These are phyloP conservation scores for Debaryomyces coudertii DNA, from an alignment of 1,139 yeast species.

Conservation along the genomic window DNA sequence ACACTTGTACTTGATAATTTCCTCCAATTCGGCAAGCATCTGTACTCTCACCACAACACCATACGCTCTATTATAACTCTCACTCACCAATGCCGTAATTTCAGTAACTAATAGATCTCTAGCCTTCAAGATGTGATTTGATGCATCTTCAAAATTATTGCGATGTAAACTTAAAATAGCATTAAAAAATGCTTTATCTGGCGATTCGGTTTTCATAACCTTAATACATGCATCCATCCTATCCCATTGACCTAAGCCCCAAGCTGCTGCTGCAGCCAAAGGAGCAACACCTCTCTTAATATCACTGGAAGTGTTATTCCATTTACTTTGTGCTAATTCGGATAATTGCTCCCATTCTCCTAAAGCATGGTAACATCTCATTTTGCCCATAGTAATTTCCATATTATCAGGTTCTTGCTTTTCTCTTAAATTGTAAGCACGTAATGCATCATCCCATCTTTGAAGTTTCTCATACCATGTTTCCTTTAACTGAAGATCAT, in stretches of 20 bases:
- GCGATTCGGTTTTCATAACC: slow-evolving; percentile 90
- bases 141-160: slow-evolving; percentile 82
- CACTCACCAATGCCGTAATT: slow-evolving; percentile 91
- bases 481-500: slow-evolving; percentile 88
- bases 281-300: slow-evolving; percentile 90
- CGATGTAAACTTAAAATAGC: slow-evolving; percentile 87
- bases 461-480: slow-evolving; percentile 97
- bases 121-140: slow-evolving; percentile 76
- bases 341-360: slow-evolving; percentile 98
- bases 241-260: slow-evolving; percentile 99
- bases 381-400: slow-evolving; percentile 94
- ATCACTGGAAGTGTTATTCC: slow-evolving; percentile 76
- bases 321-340: slow-evolving; percentile 81
- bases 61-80: slow-evolving; percentile 95
- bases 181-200: slow-evolving; percentile 92
- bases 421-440: slow-evolving; percentile 80
- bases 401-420: slow-evolving; percentile 57
- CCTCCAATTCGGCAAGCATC: slow-evolving; percentile 95
- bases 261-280: slow-evolving; percentile 96
- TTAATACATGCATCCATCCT: slow-evolving; percentile 88
- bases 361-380: slow-evolving; percentile 95
- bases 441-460: slow-evolving; percentile 97
- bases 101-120: slow-evolving; percentile 90
- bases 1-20: slow-evolving; percentile 85
- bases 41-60: slow-evolving; percentile 96